These are phyloP conservation scores for Herpomyces periplanetae DNA, from an alignment of 2,329 filamentous ascomycete genomes.

Conservation along the genomic window DNA sequence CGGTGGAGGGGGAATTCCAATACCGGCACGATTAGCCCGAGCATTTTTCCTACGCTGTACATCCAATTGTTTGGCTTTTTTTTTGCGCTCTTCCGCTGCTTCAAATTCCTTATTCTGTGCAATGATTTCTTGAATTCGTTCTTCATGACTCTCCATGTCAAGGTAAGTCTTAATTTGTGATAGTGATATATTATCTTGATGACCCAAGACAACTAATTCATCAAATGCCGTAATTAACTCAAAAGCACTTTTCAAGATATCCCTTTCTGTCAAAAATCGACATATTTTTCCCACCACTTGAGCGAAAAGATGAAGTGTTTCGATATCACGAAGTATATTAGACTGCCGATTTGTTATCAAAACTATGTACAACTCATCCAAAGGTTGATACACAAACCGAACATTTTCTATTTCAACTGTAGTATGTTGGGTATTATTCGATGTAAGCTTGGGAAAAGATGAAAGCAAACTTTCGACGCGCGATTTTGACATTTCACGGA, in stretches of 20 bases:
- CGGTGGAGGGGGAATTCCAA: constrained; percentile 23
- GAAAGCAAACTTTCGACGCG: constrained; percentile 84
- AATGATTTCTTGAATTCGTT: constrained; percentile 94
- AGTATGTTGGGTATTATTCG: constrained; percentile 81
- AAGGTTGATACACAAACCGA: constrained; percentile 90
- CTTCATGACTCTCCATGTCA: constrained; percentile 96
- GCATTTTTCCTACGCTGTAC: constrained; percentile 92
- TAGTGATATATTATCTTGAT: constrained; percentile 77
- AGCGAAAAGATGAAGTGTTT: constrained; percentile 83
- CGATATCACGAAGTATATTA: constrained; percentile 96
- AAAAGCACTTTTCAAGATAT: constrained; percentile 77
- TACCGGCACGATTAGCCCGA: constrained; percentile 19
- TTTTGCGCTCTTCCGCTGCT: constrained; percentile 85
- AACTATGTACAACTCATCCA: constrained; percentile 98
- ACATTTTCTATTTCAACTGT: constrained; percentile 98
- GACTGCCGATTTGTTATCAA: constrained; percentile 97
- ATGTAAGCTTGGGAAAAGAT: constrained; percentile 85
- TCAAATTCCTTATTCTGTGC: constrained; percentile 94
- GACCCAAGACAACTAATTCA: constrained; percentile 75
- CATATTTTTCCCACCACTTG: constrained; percentile 90
- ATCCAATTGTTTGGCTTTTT: constrained; percentile 91
- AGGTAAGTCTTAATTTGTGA: constrained; percentile 96
- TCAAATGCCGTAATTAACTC: constrained; percentile 88
- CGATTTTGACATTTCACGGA: constrained; percentile 84
- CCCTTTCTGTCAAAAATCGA: constrained; percentile 74